Evolutionary conservation across 495 filamentous ascomycete species (phyloP).

Genomic region (Haplographium delicatum): DNA sequence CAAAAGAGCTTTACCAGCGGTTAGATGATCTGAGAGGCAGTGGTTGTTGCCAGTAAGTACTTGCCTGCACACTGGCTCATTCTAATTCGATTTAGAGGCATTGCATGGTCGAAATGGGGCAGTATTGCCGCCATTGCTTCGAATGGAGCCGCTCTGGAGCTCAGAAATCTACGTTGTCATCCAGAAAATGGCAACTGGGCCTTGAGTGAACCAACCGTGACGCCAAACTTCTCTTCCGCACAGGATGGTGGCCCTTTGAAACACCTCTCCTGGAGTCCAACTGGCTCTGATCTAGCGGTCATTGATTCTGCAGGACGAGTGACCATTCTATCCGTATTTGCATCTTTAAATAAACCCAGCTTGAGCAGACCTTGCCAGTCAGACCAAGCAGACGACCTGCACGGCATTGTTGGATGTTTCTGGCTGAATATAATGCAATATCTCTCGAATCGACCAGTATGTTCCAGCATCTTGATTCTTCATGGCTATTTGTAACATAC

Average conservation of each 20-base stretch:
- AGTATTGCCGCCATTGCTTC: conserved; percentile 77
- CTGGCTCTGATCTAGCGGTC: conserved; percentile 68
- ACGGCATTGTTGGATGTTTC: conserved; percentile 73
- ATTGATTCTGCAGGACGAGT: conserved; percentile 70
- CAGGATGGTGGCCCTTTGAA: conserved; percentile 53
- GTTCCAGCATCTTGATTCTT: conserved; percentile 14
- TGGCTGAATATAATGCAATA: conserved; percentile 61
- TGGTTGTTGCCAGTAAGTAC: conserved; percentile 79
- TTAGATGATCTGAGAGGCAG: conserved; percentile 72
- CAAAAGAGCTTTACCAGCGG: conserved; percentile 64
- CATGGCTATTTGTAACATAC: too few relatives aligned
- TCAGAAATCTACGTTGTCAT: conserved; percentile 66
- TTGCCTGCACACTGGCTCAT: neutral
- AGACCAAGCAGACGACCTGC: conserved; percentile 65
- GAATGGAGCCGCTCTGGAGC: conserved; percentile 61
- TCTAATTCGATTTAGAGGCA: conserved; percentile 47
- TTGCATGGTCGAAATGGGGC: conserved; percentile 87
- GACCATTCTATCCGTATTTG: conserved; percentile 55
- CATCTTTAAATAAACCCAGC: conserved; percentile 62
- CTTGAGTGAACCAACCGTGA: conserved; percentile 54
- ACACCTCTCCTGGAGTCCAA: conserved; percentile 77
- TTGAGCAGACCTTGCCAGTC: conserved; percentile 46
- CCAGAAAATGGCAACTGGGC: conserved; percentile 69
- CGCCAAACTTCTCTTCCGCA: conserved; percentile 36
- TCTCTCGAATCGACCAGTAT: conserved; percentile 41